Conservation (phyloP, 768 basidiomycete genomes). For the Xanthoconium purpureum region DNA sequence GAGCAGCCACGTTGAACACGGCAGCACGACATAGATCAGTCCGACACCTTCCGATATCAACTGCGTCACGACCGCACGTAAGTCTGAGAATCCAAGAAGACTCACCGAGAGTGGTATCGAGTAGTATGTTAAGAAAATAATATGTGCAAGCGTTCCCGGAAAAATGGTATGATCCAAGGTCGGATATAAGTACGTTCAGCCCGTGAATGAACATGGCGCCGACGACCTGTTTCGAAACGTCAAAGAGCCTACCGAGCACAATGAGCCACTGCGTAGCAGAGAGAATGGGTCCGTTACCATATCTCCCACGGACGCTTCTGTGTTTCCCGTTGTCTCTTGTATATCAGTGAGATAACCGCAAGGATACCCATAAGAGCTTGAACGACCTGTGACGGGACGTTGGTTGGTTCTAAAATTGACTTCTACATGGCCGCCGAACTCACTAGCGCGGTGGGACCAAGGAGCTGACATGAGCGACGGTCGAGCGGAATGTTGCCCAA, state of each 20-base stretch:
- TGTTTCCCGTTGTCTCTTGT: constrained; percentile 84
- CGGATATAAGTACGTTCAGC: constrained; percentile 76
- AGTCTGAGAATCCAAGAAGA: neutral
- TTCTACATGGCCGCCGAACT: constrained; percentile 12
- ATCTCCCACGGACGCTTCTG: constrained; percentile 89
- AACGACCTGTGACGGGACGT: constrained; percentile 49
- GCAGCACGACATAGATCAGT: constrained; percentile 73
- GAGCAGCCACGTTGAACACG: constrained; percentile 59
- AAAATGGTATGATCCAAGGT: constrained; percentile 64
- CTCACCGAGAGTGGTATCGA: constrained; percentile 76
- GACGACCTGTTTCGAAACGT: constrained; percentile 87
- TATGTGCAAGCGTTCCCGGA: constrained; percentile 84
- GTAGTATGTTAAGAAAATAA: constrained; percentile 89
- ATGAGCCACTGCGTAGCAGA: constrained; percentile 4
- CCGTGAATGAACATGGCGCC: constrained; percentile 83
- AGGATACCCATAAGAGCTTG: constrained; percentile 88
- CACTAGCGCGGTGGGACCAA: constrained; percentile 48
- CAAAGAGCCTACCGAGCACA: constrained; percentile 68
- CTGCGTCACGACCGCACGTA: constrained; percentile 4
- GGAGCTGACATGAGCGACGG: constrained; percentile 40
- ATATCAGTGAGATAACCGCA: constrained; percentile 82
- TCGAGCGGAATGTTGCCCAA: constrained; percentile 38
- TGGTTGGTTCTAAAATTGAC: neutral
- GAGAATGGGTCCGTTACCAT: constrained; percentile 52
- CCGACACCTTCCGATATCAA: constrained; percentile 57